A percentile compares a stretch with the other conserved stretches of the same genome.
Evolutionary conservation across 345 rosid species (phyloP).

Genomic region (Populus deltoides): DNA sequence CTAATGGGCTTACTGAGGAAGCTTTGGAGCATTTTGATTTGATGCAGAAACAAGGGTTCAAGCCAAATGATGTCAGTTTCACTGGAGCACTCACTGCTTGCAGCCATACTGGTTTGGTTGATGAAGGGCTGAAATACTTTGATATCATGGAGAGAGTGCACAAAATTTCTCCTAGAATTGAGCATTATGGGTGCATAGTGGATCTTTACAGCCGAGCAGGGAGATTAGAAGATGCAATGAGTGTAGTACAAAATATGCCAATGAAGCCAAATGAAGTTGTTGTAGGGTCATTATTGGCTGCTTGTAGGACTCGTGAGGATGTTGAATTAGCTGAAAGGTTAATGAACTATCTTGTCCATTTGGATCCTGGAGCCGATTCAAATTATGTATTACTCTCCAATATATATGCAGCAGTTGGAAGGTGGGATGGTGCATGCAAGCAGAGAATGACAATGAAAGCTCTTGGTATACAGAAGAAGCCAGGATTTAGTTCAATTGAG

Average conservation of each 20-base stretch:
- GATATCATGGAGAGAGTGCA: constrained; percentile 46
- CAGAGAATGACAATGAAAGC: constrained; percentile 68
- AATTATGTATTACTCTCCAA: constrained; percentile 67
- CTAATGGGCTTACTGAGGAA: constrained; percentile 23
- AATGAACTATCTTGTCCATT: constrained; percentile 39
- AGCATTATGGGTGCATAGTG: constrained; percentile 85
- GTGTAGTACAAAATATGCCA: constrained; percentile 55
- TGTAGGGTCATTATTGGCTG: constrained; percentile 74
- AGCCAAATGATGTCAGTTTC: constrained; percentile 26
- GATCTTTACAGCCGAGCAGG: constrained; percentile 87
- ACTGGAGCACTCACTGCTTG: constrained; percentile 30
- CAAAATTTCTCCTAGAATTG: constrained; percentile 58
- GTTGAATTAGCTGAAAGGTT: constrained; percentile 55
- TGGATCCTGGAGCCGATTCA: constrained; percentile 51
- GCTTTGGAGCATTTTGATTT: constrained; percentile 16
- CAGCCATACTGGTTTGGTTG: constrained; percentile 47
- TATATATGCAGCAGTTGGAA: constrained; percentile 64
- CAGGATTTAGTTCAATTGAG: constrained; percentile 73
- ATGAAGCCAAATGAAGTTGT: constrained; percentile 77
- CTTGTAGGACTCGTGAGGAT: constrained; percentile 56
- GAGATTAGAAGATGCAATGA: constrained; percentile 61
- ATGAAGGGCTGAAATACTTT: constrained; percentile 55
- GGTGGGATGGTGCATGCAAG: constrained; percentile 72
- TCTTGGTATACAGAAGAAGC: constrained; percentile 64
- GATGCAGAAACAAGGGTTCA: constrained; percentile 24